Evolutionary conservation across 495 filamentous ascomycete species (phyloP), one percentile per base, ranked within the genome.

Genomic region (Astrocystis sublimbata): DNA sequence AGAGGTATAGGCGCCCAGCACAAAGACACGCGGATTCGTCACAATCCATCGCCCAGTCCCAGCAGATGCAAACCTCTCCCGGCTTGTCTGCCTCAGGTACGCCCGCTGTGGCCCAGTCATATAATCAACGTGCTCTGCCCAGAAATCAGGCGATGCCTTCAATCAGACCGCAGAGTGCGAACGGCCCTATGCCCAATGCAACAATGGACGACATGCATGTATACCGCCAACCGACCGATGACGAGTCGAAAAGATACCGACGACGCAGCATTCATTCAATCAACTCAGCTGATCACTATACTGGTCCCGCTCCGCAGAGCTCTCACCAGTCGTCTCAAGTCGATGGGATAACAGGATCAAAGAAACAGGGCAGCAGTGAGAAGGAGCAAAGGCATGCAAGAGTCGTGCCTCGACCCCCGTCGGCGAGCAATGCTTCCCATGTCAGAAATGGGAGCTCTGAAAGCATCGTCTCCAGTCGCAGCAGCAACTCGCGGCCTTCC

Each of bases 251-350:
- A 73, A 83, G 89, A 63, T 90, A 92, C 76, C 81, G 92, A 63
- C 85, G 92, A 68, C 84, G 92, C 57, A 97, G 92, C 71, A 83
- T 92, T 79, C 89, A 90, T 58, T 89, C 85, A 49, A 83, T 96
- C 67, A 91, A 94, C 76, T 84, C 86, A 66, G 72, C 76, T 61
- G 82, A 83, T 63, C 83, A 79, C 71, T 69, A 75, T 60, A 70
- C 63, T 58, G 68, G 73, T 67, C 61, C 75, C 64, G 68, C 72
- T 69, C 75, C 78, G 60, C 77, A 70, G 64, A 69, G 70, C 24
- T 71, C 73, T 49, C 68, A 74, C 62, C 73, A 79, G 69, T 67
- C 72, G 54, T 66, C 60, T 67, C 77, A 75, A 62, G 50, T 63
- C 23, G 75, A 77, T 62, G 71, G 64, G 63, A 64, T 72, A 59